Base-by-base conservation (phyloP, 441 rosid genomes). In the Arabidopsis lyrata region DNA sequence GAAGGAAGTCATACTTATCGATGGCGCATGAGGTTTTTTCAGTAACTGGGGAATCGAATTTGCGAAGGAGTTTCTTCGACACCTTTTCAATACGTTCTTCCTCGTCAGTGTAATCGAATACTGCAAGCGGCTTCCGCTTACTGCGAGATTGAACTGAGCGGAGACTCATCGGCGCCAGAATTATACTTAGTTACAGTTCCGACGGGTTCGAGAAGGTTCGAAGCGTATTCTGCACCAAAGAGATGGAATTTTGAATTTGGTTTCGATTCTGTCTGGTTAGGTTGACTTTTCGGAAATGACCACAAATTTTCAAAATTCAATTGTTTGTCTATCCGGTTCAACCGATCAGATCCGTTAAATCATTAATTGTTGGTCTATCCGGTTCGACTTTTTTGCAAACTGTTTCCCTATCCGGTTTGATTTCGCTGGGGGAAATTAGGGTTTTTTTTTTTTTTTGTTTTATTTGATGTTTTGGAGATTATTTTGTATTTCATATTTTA, bases 71-170 rank as follows among this genome's bases (percentile, higher is more conserved):
- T 70, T 69, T 67, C 68, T 38, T 74, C 14, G 87, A 77, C 32
- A 49, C 35, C 78, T 63, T 68, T 78, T 79, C 86, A 5, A 68
- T 71, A 3, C 55, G 73, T 18, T 81, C 83, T 13, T 87, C 92
- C n/a, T 86, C 90, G n/a, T 78, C 83, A 56, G 53, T 31, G 80
- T 67, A 87, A 58, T 87, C 90, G 72, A 77, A 89, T 3, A 84
- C 83, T 12, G 71, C 58, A 27, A 70, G 81, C 47, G 77, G 66
- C 54, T 70, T 68, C 39, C 49, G 31, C 20, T 67, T 68, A 9
- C 44, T 39, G 38, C 66, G 55, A 38, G 66, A 59, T 6, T 27
- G 60, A 72, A 66, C 38, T 10, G 71, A 60, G 11, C 45, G 72
- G 50, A 81, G 82, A 79, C 65, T 78, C 87, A 85, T 81, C 68